Conservation (phyloP, 1,139 yeast species). For the Yamadazyma friedrichii region DNA sequence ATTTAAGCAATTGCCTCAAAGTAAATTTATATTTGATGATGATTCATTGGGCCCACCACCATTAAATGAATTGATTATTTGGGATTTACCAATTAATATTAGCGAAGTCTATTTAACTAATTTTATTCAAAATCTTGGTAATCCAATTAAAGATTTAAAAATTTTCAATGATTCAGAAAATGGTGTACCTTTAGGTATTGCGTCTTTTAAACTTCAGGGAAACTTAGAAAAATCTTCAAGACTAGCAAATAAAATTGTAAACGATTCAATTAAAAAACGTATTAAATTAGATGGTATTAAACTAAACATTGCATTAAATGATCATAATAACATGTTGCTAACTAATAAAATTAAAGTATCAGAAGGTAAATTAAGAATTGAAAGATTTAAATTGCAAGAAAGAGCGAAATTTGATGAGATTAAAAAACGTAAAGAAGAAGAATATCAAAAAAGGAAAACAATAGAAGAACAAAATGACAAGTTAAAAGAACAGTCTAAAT, state of each 20-base stretch:
- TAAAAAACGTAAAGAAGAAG: constrained; percentile 21
- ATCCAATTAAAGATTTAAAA: constrained; percentile 49
- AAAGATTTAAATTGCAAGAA: constrained; percentile 23
- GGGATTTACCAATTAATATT: constrained; percentile 55
- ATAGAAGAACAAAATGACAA: constrained; percentile 23
- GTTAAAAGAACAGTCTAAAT: constrained; percentile 16
- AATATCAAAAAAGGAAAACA: constrained; percentile 29
- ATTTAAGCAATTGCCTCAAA: constrained; percentile 48
- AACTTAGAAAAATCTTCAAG: constrained; percentile 52
- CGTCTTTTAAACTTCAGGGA: constrained; percentile 64
- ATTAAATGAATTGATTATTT: constrained; percentile 63
- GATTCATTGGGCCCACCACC: constrained; percentile 80
- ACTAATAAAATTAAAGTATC: constrained; percentile 25
- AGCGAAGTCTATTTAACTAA: constrained; percentile 51
- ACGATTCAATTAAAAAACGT: constrained; percentile 24
- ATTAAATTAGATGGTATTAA: constrained; percentile 42
- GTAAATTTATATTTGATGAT: constrained; percentile 60
- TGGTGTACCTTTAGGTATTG: constrained; percentile 80
- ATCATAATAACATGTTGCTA: constrained; percentile 30
- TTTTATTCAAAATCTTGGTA: constrained; percentile 61
- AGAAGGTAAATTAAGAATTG: constrained; percentile 28
- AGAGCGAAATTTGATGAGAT: constrained; percentile 24
- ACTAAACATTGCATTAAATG: constrained; percentile 39
- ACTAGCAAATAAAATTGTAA: constrained; percentile 34
- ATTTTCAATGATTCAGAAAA: constrained; percentile 69